Percentiles rank a stretch among this genome's conserved stretches.
Conservation (phyloP, 225 moss, liverwort and hornwort species). For the Marchantia polymorpha region DNA sequence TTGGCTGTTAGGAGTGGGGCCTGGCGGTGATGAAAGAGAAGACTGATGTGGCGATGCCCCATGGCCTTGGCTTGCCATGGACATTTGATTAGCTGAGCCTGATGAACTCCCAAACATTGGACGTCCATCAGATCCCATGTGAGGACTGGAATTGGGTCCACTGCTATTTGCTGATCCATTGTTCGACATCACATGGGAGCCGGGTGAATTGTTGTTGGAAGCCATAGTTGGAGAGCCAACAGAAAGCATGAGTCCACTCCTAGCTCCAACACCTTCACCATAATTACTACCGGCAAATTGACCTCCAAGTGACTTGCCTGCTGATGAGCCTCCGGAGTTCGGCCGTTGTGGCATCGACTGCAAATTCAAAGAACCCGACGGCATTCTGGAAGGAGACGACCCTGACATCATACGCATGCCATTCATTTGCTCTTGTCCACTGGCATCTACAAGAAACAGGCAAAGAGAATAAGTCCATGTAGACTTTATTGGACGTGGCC, state of each 20-base stretch:
- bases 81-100: constrained; percentile 13
- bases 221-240: constrained; percentile 28
- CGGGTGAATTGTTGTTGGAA: constrained; percentile 10
- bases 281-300: constrained; percentile 31
- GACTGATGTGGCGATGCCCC: constrained; percentile 16
- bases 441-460: constrained; percentile 26
- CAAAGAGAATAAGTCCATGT: too few species aligned
- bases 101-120: constrained; percentile 29
- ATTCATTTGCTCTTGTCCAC: constrained; percentile 34
- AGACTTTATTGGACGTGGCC: too few species aligned
- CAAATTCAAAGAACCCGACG: constrained; percentile 15
- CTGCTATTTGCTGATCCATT: constrained; percentile 20
- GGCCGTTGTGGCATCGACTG: constrained; percentile 27
- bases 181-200: constrained; percentile 3
- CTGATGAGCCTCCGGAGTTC: constrained; percentile 12
- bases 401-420: constrained; percentile 25
- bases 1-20: constrained; percentile 14
- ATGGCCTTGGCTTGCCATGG: constrained; percentile 16
- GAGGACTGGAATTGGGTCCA: constrained; percentile 20
- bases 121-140: constrained; percentile 25
- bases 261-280: constrained; percentile 33
- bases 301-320: constrained; percentile 32
- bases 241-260: constrained; percentile 28
- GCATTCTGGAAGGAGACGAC: constrained; percentile 26
- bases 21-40: not conserved